A percentile compares a stretch with the other conserved stretches of the same genome.
Conservation (phyloP, 1,139 yeast genomes). For the Debaryomyces sp. region DNA sequence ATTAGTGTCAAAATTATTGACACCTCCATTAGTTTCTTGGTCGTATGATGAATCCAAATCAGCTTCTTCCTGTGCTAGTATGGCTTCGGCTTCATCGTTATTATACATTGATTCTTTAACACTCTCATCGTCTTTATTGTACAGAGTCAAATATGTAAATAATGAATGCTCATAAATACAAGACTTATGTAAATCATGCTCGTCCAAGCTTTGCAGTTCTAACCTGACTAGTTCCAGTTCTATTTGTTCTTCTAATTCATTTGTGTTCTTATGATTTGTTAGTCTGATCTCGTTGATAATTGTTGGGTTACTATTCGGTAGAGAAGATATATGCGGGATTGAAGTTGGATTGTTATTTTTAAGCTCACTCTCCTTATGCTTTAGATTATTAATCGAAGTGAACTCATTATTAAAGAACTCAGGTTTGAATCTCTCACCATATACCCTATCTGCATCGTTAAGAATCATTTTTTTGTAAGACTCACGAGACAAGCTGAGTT, state of each 20-base stretch:
- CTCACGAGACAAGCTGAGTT: not conserved
- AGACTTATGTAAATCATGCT: conserved; percentile 20
- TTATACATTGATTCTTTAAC: conserved; percentile 10
- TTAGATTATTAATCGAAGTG: not conserved
- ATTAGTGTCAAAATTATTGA: not conserved
- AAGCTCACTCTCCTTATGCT: not conserved
- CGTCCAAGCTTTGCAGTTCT: conserved; percentile 19
- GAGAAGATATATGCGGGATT: conserved; percentile 12
- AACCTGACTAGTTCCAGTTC: conserved; percentile 13
- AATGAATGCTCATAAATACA: conserved; percentile 25
- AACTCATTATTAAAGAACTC: not conserved
- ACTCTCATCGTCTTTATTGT: conserved; percentile 6
- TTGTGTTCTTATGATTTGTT: not conserved
- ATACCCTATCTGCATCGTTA: not conserved
- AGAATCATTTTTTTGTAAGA: not conserved
- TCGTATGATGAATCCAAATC: not conserved
- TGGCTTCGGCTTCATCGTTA: conserved; percentile 9
- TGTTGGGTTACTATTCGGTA: not conserved
- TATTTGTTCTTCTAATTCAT: conserved; percentile 10
- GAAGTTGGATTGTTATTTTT: not conserved
- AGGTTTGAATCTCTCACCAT: not conserved
- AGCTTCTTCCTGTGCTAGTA: conserved; percentile 8
- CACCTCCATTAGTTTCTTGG: not conserved
- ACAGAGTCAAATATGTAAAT: conserved; percentile 17
- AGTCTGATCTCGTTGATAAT: not conserved